These are phyloP conservation scores for Rhizopogon vulgaris DNA, from an alignment of 768 basidiomycete species.

Conservation along the genomic window DNA sequence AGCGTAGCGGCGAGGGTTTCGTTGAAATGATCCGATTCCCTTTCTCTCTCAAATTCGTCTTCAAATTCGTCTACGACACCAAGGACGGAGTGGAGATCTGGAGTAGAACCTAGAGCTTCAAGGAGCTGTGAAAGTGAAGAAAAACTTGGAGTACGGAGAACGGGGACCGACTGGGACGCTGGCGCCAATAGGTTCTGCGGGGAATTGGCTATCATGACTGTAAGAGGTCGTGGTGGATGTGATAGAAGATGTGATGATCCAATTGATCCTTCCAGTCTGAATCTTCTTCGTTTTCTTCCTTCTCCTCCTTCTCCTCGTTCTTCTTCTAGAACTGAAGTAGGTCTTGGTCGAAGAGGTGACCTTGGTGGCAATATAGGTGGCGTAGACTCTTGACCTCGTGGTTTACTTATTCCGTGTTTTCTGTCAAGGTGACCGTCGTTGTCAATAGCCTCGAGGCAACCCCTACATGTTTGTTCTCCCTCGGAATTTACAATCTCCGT, in stretches of 20 bases:
- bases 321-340: constrained; percentile 9
- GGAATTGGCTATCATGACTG: not conserved
- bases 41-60: constrained; percentile 1
- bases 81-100: constrained; percentile 8
- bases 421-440: not conserved
- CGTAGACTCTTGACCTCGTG: not conserved
- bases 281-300: not conserved
- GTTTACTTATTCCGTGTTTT: not conserved
- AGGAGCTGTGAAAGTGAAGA: constrained; percentile 26
- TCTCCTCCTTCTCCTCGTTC: not conserved
- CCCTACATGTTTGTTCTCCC: too few relatives aligned
- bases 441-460: constrained; percentile 4
- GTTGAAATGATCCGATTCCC: not conserved
- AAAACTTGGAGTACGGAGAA: constrained; percentile 25
- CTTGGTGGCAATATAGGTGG: constrained; percentile 25
- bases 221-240: not conserved
- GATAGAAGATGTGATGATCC: constrained; percentile 7
- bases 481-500: too few relatives aligned
- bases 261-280: constrained; percentile 21
- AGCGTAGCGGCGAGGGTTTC: not conserved
- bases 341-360: constrained; percentile 23
- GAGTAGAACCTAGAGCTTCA: constrained; percentile 23
- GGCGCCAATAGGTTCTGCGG: constrained; percentile 7
- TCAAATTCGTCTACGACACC: not conserved
- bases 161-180: constrained; percentile 19